phyloP scores from a whole-genome alignment of 2,329 filamentous ascomycete genomes.

The Coleophoma cylindrospora region DNA sequence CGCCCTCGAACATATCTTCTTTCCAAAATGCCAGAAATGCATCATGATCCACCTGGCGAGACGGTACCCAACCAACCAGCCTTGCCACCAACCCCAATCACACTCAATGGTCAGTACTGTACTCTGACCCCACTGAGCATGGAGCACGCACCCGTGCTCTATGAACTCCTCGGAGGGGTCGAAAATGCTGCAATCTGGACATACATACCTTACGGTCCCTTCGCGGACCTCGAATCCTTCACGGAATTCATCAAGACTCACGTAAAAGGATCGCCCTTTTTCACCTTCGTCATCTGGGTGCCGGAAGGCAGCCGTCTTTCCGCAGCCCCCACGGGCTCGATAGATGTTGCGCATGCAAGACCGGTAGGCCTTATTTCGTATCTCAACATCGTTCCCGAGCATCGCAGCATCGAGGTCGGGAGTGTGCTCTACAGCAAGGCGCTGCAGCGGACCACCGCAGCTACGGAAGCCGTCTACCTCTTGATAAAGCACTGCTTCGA shows the following conservation, averaged over 20 bases:
- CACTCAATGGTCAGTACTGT: constrained; percentile 9
- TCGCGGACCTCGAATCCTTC: constrained; percentile 24
- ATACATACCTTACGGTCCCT: constrained; percentile 35
- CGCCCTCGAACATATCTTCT: neutral
- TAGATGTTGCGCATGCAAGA: constrained; percentile 17
- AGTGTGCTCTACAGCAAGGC: constrained; percentile 43
- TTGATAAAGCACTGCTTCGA: constrained; percentile 49
- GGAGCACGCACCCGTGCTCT: constrained; percentile 15
- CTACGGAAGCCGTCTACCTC: constrained; percentile 54
- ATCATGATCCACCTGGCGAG: neutral
- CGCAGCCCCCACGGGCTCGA: neutral
- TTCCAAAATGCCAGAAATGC: neutral
- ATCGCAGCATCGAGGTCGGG: constrained; percentile 53
- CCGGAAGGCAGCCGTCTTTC: neutral
- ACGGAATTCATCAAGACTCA: constrained; percentile 19
- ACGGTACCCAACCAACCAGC: constrained; percentile 1
- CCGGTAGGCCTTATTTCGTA: constrained; percentile 35
- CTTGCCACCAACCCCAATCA: neutral
- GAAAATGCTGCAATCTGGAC: constrained; percentile 30
- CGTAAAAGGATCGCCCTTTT: constrained; percentile 25
- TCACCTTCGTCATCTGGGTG: constrained; percentile 41
- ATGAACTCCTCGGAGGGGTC: constrained; percentile 10
- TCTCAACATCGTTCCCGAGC: constrained; percentile 39
- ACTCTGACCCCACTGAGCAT: constrained; percentile 12
- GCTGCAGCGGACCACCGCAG: constrained; percentile 47